Base-by-base conservation (phyloP, 1,139 yeast genomes). In the Kurtzmaniella natalensis region DNA sequence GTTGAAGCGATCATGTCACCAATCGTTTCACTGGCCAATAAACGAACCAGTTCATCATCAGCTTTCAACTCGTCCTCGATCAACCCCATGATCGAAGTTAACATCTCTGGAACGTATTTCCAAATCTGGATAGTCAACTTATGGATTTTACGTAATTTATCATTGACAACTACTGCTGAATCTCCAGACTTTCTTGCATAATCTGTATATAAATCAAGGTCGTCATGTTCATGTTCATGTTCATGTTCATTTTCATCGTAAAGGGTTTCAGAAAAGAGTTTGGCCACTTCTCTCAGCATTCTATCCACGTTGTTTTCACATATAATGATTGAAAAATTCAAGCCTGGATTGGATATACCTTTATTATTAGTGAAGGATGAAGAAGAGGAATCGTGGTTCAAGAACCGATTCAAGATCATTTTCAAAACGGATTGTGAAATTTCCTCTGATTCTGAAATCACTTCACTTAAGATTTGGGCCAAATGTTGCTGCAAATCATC, bases 11-110 rank as follows among this genome's bases (percentile, higher is more conserved):
- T 56, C 57, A 89, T 78, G 30, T 68, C 61, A 0, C 94, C 94
- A 5, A 89, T 70, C 0, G 94, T 76, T 32, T 73, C 74, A 0
- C 95, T 84, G 0, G 95, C 89, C 37, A 83, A 55, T 1, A 67
- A 55, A 41, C 96, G 70, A 18, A 84, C 66, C 14, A 66, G 57
- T 18, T 74, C 76, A 43, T 81, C 78, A 31, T 83, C 92, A 0
- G 92, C 82, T 42, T 75, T 78, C 34, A 89, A 61, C 43, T 87
- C 95, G 48, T 85, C 92, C 44, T 85, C 88, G 5, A 88, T 64
- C 38, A 86, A 73, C 0, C 95, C 94, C 68, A 86, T 74, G 1
- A 84, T 83, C 1, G 94, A 78, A 3, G 75, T 70, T 18, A 87
- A 61, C 20, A 86, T 61, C 27, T 83, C 92, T 0, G 96, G 96